phyloP scores from a whole-genome alignment of 495 filamentous ascomycete species.

The Talaromyces adpressus region DNA sequence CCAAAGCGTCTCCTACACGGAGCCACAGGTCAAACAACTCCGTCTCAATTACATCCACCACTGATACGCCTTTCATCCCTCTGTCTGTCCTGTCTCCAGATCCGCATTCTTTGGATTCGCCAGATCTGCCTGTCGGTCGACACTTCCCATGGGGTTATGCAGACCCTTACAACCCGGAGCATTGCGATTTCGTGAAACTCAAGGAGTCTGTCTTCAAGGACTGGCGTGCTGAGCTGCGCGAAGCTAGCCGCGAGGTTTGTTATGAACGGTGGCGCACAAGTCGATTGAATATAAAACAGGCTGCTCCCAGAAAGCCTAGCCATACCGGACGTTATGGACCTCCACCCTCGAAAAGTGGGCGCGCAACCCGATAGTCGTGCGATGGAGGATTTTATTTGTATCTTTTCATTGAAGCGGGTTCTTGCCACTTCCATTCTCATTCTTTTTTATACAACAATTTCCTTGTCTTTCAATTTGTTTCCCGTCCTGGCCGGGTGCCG shows the following conservation, averaged over 20 bases:
- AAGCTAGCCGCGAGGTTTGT: slow-evolving; percentile 87
- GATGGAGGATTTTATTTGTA: neutral
- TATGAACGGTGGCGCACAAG: slow-evolving; percentile 94
- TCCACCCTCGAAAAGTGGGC: slow-evolving; percentile 3
- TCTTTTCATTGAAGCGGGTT: neutral
- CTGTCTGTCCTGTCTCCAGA: slow-evolving; percentile 94
- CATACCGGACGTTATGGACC: slow-evolving; percentile 7
- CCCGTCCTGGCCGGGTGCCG: neutral
- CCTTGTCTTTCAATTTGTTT: neutral
- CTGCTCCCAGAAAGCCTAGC: neutral
- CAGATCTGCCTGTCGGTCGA: slow-evolving; percentile 55
- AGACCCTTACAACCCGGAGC: slow-evolving; percentile 79
- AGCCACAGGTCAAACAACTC: slow-evolving; percentile 20
- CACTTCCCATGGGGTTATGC: slow-evolving; percentile 96
- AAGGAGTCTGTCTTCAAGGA: slow-evolving; percentile 90
- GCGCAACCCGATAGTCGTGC: slow-evolving; percentile 4
- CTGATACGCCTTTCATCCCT: slow-evolving; percentile 45
- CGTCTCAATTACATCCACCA: slow-evolving; percentile 15
- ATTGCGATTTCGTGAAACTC: slow-evolving; percentile 90
- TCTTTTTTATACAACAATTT: neutral
- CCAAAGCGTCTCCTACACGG: slow-evolving; percentile 18
- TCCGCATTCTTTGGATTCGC: slow-evolving; percentile 66
- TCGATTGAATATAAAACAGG: slow-evolving; percentile 43
- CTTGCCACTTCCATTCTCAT: neutral
- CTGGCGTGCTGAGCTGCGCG: slow-evolving; percentile 85